Conservation (phyloP, 2,329 filamentous ascomycete genomes). For the Colletotrichum shisoi region DNA sequence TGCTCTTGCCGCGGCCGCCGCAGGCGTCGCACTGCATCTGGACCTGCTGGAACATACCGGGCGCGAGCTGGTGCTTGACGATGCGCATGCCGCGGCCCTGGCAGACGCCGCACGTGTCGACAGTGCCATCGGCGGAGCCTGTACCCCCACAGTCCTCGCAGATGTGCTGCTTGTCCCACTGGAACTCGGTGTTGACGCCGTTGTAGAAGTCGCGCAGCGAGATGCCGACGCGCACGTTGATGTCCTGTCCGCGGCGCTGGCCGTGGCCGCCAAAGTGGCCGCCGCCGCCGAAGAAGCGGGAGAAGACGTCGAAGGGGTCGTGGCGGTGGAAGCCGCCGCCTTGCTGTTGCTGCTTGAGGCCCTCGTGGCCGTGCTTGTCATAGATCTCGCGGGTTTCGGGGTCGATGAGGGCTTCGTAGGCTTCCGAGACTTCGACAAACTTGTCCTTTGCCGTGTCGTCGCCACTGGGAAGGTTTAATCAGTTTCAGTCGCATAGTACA, state of each 20-base stretch:
- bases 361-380: constrained; percentile 92
- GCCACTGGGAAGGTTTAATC: constrained; percentile 59
- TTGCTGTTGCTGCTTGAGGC: constrained; percentile 80
- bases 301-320: constrained; percentile 96
- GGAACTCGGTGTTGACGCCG: constrained; percentile 84
- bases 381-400: constrained; percentile 85
- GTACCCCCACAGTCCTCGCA: constrained; percentile 90
- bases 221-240: constrained; percentile 83
- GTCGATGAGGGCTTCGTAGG: constrained; percentile 90
- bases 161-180: constrained; percentile 92
- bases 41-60: constrained; percentile 98
- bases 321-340: constrained; percentile 69
- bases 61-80: constrained; percentile 89
- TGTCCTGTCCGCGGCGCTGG: constrained; percentile 83
- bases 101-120: constrained; percentile 81
- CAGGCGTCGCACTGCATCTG: constrained; percentile 91
- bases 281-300: constrained; percentile 91
- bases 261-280: constrained; percentile 82
- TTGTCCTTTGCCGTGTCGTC: constrained; percentile 83
- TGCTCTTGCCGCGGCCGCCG: constrained; percentile 84
- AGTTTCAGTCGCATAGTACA: background rate
- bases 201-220: constrained; percentile 92
- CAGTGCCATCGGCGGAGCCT: constrained; percentile 81
- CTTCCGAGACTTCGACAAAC: constrained; percentile 93
- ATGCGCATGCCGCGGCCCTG: constrained; percentile 83